phyloP scores from a whole-genome alignment of 75 land plant species.

The Cunninghamia lanceolata region DNA sequence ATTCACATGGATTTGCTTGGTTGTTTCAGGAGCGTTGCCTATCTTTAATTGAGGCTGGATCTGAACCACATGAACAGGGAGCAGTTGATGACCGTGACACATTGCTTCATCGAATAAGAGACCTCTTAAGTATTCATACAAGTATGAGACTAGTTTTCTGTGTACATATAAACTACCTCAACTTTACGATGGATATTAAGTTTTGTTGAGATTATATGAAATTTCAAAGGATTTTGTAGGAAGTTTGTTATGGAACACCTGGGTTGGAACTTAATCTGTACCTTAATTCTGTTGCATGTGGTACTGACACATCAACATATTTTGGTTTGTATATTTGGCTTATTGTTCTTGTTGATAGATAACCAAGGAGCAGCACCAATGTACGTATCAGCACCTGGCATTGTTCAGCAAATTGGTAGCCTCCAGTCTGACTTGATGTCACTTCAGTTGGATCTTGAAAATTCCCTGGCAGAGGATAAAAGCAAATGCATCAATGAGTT shows the following conservation, averaged over 20 bases:
- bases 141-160: conserved; percentile 37
- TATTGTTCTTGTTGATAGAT: conserved; percentile 42
- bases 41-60: conserved; percentile 79
- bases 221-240: neutral
- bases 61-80: conserved; percentile 96
- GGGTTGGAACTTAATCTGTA: neutral
- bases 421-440: conserved; percentile 72
- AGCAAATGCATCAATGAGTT: conserved; percentile 87
- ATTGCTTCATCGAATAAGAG: conserved; percentile 90
- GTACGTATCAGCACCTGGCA: conserved; percentile 94
- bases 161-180: neutral
- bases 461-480: conserved; percentile 81
- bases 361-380: conserved; percentile 77
- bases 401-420: conserved; percentile 83
- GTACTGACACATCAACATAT: neutral
- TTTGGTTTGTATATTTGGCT: neutral
- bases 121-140: conserved; percentile 85
- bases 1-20: neutral
- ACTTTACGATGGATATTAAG: neutral
- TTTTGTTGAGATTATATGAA: neutral
- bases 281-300: neutral
- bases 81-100: conserved; percentile 97
- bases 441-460: conserved; percentile 76
- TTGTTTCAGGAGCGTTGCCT: conserved; percentile 66
- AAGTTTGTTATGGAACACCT: neutral